These are phyloP conservation scores for Coemansia sp. DNA, from an alignment of 192 early-diverging fungal species.

Conservation along the genomic window DNA sequence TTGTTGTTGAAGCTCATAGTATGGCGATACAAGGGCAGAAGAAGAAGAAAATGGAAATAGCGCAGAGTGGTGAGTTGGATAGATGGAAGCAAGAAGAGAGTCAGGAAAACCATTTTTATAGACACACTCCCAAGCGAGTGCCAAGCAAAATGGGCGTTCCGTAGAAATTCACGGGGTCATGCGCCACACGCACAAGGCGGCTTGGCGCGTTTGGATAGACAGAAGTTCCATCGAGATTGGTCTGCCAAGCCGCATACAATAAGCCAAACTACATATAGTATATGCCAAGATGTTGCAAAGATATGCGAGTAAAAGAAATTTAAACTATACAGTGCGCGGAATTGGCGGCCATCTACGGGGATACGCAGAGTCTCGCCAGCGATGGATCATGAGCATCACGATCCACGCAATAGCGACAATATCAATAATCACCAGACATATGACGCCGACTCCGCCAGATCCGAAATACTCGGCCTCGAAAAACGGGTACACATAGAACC, in stretches of 20 bases:
- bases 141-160: no score
- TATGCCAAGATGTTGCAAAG: neutral
- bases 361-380: constrained; percentile 26
- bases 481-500: constrained; percentile 54
- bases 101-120: no score
- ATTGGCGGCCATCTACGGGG: constrained; percentile 15
- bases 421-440: constrained; percentile 30
- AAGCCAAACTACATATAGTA: no score
- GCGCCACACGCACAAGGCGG: no score
- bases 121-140: no score
- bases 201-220: no score
- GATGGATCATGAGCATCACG: constrained; percentile 36
- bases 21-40: neutral
- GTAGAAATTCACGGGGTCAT: no score
- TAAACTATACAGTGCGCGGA: neutral
- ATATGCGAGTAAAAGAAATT: constrained; percentile 5
- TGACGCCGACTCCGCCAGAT: constrained; percentile 26
- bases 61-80: no score
- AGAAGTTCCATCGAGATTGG: no score
- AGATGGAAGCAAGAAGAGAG: no score
- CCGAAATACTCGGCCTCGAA: constrained; percentile 41
- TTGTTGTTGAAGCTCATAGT: neutral
- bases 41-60: neutral
- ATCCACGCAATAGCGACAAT: constrained; percentile 42
- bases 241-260: no score